Base-by-base conservation (phyloP, 2,329 filamentous ascomycete species). In the Metarhizium guizhouense region DNA sequence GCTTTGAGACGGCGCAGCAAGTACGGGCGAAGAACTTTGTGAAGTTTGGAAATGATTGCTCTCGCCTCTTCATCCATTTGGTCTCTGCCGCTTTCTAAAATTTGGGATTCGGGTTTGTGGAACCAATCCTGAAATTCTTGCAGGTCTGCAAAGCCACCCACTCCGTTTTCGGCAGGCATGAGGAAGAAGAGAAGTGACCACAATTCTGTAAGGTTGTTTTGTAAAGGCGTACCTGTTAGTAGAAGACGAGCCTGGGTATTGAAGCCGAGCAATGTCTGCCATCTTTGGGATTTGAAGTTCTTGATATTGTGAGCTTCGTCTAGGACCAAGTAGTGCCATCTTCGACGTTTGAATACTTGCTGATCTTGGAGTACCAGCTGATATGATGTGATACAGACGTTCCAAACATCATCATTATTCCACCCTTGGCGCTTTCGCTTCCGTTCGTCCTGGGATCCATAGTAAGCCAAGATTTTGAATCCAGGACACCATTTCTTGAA, bases 281-380 rank as follows among this genome's bases (percentile, higher is more conserved):
- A 99, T 60, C 93, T 81, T 69, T 96, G 92, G 2, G 93, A 96
- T 66, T 95, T 92, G 78, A 97, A 99, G 71, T 99, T 99, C 68
- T 99, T 97, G 79, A 99, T 99, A 72, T 99, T 97, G 75, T 99
- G 94, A 0, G 95, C 94, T 74, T 99, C 94, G 63, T 99, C 94
- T 1, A 99, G 82, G 60, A 99, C 92, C 82, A 99, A 90, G 71
- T 97, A 99, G 67, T 97, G 92, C 95, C 95, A 99, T 54, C 84
- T 83, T 38, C 93, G 84, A 59, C 92, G 85, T 68, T 95, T 94
- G 74, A 99, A 95, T 1, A 95, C 90, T 63, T 93, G 87, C 60
- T 94, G 87, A 67, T 99, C 95, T 67, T 96, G 90, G 16, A 97
- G 79, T 6, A 97, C 92, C 51, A 99, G 84, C 65, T 99, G 93